Base-by-base conservation (phyloP, 495 filamentous ascomycete species). In the Aspergillus hancockii region DNA sequence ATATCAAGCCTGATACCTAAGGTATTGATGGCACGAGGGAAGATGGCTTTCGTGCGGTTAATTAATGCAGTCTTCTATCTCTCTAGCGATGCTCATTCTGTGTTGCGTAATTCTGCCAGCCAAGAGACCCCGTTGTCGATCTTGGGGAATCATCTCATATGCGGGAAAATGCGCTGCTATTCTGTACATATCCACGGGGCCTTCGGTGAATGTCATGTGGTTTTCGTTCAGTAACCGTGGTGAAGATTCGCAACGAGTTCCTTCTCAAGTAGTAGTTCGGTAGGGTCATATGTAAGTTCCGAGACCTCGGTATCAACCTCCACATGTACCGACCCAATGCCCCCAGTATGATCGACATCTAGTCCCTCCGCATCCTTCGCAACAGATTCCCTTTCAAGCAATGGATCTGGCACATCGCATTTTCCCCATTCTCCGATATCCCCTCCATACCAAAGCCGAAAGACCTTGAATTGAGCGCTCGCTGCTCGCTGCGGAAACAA, bases 31-130 rank as follows among this genome's bases (percentile, higher is more conserved):
- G 25, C 25, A 28, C 7, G 3, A 28, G 25, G 3, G 25, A 3
- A 7, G 25, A 3, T 28, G 25, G 25, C 25, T 28, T 28, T 28
- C 25, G 3, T 28, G 25, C 7, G 25, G 3, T 28, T 28, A 60
- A 54, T n/a, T n/a, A n/a, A n/a, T 54, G 52, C 40, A 22, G 32
- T 49, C 45, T 49, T 23, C 18, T n/a, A n/a, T n/a, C n/a, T n/a
- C n/a, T n/a, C n/a, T n/a, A n/a, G n/a, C n/a, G n/a, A n/a, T n/a
- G n/a, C n/a, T n/a, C n/a, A n/a, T n/a, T n/a, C n/a, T n/a, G n/a
- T n/a, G n/a, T n/a, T n/a, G n/a, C n/a, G n/a, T n/a, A n/a, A n/a
- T n/a, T n/a, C n/a, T n/a, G n/a, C n/a, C n/a, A n/a, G n/a, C n/a
- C n/a, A n/a, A n/a, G n/a, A n/a, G n/a, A n/a, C n/a, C n/a, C n/a